Evolutionary conservation across 176 grass and related monocot species (phyloP).

Genomic region (Typha latifolia): DNA sequence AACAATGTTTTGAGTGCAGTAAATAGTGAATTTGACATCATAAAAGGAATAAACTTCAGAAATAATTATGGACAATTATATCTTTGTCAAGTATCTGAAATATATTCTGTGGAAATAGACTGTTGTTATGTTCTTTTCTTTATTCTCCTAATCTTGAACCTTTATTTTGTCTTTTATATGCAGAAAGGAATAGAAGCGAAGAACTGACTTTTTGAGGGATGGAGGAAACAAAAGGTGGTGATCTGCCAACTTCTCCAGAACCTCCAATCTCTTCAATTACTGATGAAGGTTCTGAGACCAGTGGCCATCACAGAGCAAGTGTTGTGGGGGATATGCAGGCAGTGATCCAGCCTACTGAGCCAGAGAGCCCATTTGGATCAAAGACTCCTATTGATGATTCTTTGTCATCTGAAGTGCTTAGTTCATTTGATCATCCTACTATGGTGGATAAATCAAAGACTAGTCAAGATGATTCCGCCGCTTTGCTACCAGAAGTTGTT

Average conservation of each 20-base stretch:
- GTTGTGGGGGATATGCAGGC: background rate
- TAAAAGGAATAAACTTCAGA: too few species aligned
- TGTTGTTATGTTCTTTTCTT: background rate
- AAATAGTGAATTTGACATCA: too few species aligned
- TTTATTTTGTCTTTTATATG: conserved; percentile 3
- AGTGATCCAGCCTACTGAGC: background rate
- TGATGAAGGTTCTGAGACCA: conserved; percentile 30
- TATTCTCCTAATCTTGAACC: background rate
- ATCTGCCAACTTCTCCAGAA: conserved; percentile 19
- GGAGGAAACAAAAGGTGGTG: conserved; percentile 29
- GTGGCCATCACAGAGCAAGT: background rate
- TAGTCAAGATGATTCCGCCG: too few species aligned
- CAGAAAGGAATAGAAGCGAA: background rate
- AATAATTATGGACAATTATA: background rate
- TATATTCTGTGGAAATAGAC: too few species aligned
- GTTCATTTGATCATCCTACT: conserved; percentile 4
- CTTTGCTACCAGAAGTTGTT: too few species aligned
- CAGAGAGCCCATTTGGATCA: conserved; percentile 10
- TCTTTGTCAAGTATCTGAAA: background rate
- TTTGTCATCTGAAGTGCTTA: conserved; percentile 12
- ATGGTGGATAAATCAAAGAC: conserved; percentile 1
- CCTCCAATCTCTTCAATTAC: background rate
- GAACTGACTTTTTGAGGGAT: conserved; percentile 12
- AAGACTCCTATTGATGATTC: conserved; percentile 6
- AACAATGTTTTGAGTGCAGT: too few species aligned